Percentiles rank a stretch among this genome's conserved stretches.
These are phyloP conservation scores for Candida anglica DNA, from an alignment of 805 yeast species.

Conservation along the genomic window DNA sequence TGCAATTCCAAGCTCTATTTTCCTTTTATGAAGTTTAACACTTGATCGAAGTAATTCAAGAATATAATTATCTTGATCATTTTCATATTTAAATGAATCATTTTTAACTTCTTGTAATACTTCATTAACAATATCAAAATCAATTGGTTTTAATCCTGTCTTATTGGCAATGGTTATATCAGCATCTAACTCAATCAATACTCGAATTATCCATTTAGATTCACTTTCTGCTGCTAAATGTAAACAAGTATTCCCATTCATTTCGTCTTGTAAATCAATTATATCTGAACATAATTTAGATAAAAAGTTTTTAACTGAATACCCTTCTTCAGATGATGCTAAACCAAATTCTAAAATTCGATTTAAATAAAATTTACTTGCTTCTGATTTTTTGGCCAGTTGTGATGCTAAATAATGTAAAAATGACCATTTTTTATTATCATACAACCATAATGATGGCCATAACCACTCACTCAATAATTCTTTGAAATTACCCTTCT, in stretches of 20 bases:
- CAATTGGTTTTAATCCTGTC: slow-evolving; percentile 81
- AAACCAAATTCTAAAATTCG: slow-evolving; percentile 30
- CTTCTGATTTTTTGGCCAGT: slow-evolving; percentile 26
- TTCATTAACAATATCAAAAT: slow-evolving; percentile 69
- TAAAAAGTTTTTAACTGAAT: slow-evolving; percentile 11
- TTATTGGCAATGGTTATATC: slow-evolving; percentile 72
- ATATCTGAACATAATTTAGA: slow-evolving; percentile 14
- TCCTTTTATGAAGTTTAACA: slow-evolving; percentile 27
- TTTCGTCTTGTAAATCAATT: slow-evolving; percentile 31
- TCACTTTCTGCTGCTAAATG: slow-evolving; percentile 40
- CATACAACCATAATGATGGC: slow-evolving; percentile 47
- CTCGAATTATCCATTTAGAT: slow-evolving; percentile 32
- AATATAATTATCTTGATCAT: slow-evolving; percentile 21
- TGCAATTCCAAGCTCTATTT: slow-evolving; percentile 9
- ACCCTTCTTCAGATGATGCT: background rate
- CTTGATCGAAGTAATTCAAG: slow-evolving; percentile 32
- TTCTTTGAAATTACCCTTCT: slow-evolving; percentile 67
- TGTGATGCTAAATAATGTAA: slow-evolving; percentile 77
- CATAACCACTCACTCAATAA: slow-evolving; percentile 63
- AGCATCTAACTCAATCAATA: slow-evolving; percentile 32
- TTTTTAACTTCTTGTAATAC: slow-evolving; percentile 12
- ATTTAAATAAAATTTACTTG: slow-evolving; percentile 29
- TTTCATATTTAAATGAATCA: slow-evolving; percentile 9
- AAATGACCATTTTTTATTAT: slow-evolving; percentile 72
- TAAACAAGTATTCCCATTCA: slow-evolving; percentile 34